These are phyloP conservation scores for Serendipita vermifera DNA, from an alignment of 768 basidiomycete genomes.

Conservation along the genomic window DNA sequence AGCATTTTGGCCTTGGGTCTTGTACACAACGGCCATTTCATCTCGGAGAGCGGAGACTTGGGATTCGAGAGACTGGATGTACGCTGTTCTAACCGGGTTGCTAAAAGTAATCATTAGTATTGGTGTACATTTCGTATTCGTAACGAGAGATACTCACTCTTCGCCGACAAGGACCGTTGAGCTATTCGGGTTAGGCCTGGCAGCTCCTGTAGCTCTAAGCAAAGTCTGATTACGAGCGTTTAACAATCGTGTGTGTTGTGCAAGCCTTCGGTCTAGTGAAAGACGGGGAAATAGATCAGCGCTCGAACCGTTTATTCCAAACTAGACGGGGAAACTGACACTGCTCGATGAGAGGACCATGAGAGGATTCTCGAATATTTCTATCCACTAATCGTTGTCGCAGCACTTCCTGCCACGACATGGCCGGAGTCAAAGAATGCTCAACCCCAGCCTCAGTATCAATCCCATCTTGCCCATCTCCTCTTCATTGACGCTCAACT, in stretches of 20 bases:
- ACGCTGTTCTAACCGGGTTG: conserved; percentile 75
- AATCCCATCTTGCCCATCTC: neutral
- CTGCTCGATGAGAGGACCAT: conserved; percentile 80
- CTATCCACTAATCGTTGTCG: conserved; percentile 69
- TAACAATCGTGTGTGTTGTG: conserved; percentile 80
- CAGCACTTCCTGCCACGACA: conserved; percentile 72
- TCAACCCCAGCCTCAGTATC: neutral
- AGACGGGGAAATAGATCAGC: conserved; percentile 13
- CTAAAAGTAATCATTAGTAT: conserved; percentile 26
- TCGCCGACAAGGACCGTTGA: conserved; percentile 54
- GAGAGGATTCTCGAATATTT: conserved; percentile 68
- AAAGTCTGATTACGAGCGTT: conserved; percentile 87
- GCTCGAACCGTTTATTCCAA: conserved; percentile 2
- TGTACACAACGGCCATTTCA: conserved; percentile 89
- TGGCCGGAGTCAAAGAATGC: conserved; percentile 32
- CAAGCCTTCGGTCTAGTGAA: conserved; percentile 70
- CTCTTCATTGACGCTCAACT: neutral
- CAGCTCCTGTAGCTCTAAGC: conserved; percentile 67
- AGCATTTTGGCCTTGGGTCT: conserved; percentile 90
- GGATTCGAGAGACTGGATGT: conserved; percentile 82
- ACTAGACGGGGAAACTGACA: conserved; percentile 39
- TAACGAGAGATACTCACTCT: conserved; percentile 42
- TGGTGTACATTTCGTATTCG: neutral
- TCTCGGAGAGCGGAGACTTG: conserved; percentile 86
- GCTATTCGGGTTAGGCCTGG: conserved; percentile 46